Base-by-base conservation (phyloP, 371 early-diverging fungal genomes). In the Thermomucor indicae-seudaticae region DNA sequence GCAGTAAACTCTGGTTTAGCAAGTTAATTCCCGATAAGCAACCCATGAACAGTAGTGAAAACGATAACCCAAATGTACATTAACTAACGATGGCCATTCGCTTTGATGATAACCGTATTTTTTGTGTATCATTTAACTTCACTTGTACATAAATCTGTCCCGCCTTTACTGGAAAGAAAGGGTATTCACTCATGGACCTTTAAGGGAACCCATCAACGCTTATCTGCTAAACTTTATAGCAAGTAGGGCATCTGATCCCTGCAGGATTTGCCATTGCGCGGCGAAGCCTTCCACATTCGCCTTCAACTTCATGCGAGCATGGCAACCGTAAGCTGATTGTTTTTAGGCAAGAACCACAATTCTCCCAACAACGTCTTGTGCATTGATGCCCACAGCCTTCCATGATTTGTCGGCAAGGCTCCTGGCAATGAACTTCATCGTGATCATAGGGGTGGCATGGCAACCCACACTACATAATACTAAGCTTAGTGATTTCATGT, bases 361-460 rank as follows among this genome's bases (percentile, higher is more conserved):
- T 17, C 48, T 81, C 72, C 43, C 53, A 67, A 35, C 84, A 83
- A 32, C 57, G 44, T 19, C 67, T 58, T 3, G 28, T 46, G 47
- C 78, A 78, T 0, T 24, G 37, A 52, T 78, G 78, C 1, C 58
- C 64, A 35, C 78, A 78, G 2, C 29, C 37, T 27, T 48, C 34
- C 0, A 59, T 50, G 7, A 67, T 48, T 17, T 70, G 61, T 28
- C 62, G 59, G 35, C 78, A 72, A 11, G 48, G 59, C 34, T 67
- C 47, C 38, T 54, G 64, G 61, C 84, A 83, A 0, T 29, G 45
- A 23, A 68, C 48, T 10, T 63, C 55, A 4, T 60, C 59, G 47
- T 67, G 75, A 32, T 63, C 57, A 50, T 71, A 76, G 3, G 74
- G 58, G 59, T 83, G 84, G 53, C 84, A 83, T 42, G 57, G 60